These are phyloP conservation scores for Trichoderma atrobrunneum DNA, from an alignment of 2,329 filamentous ascomycete genomes.

Conservation along the genomic window DNA sequence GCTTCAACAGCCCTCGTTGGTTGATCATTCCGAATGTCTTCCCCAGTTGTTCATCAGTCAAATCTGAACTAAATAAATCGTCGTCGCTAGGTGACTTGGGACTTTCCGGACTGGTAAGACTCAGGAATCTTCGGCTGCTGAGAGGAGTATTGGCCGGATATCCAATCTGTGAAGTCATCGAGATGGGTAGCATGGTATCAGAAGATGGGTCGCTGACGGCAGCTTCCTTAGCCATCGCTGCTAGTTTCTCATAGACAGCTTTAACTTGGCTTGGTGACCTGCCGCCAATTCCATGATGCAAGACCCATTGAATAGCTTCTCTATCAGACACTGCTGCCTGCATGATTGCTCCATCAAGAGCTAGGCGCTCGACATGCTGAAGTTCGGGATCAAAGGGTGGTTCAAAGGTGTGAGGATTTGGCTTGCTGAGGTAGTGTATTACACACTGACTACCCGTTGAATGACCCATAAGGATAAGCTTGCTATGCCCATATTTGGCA, in stretches of 20 bases:
- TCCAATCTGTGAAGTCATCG: conserved; percentile 29
- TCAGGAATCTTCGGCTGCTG: conserved; percentile 34
- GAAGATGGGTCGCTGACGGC: conserved; percentile 21
- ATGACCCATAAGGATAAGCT: conserved; percentile 64
- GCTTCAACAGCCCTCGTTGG: conserved; percentile 34
- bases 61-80: conserved; percentile 64
- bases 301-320: conserved; percentile 45
- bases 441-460: conserved; percentile 66
- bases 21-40: conserved; percentile 54
- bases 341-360: conserved; percentile 58
- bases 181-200: conserved; percentile 34
- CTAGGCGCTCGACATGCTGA: conserved; percentile 38
- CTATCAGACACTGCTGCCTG: conserved; percentile 64
- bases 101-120: conserved; percentile 47
- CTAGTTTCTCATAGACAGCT: conserved; percentile 38
- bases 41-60: conserved; percentile 47
- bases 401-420: conserved; percentile 35
- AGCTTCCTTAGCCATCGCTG: conserved; percentile 34
- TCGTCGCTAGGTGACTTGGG: conserved; percentile 54
- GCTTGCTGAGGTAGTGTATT: conserved; percentile 56
- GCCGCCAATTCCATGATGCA: conserved; percentile 33
- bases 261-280: conserved; percentile 30
- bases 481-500: conserved; percentile 40
- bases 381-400: conserved; percentile 27
- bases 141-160: conserved; percentile 31